Percentiles rank a stretch among this genome's conserved stretches.
phyloP scores from a whole-genome alignment of 306 rosid genomes.

The Casuarina glauca region DNA sequence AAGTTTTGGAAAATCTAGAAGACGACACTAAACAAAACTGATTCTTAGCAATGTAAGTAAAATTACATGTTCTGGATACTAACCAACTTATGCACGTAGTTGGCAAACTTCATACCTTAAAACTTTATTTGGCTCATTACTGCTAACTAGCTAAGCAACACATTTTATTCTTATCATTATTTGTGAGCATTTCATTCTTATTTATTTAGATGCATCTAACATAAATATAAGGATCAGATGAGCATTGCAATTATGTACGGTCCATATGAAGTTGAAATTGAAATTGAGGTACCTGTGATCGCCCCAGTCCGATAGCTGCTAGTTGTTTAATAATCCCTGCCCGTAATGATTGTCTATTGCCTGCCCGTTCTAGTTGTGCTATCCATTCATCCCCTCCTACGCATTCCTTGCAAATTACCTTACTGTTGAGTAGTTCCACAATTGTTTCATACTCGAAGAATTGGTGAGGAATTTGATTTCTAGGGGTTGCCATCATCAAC shows the following conservation, averaged over 20 bases:
- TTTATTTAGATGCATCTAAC: no score
- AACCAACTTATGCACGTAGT: no score
- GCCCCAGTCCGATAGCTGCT: conserved; percentile 34
- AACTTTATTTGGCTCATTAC: no score
- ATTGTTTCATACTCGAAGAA: conserved; percentile 32
- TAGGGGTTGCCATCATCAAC: conserved; percentile 23
- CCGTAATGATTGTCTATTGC: conserved; percentile 8
- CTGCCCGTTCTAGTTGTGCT: background rate
- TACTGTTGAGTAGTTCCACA: conserved; percentile 28
- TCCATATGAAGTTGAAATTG: no score
- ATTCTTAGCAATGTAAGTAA: background rate
- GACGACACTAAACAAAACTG: background rate
- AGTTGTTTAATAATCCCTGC: conserved; percentile 45
- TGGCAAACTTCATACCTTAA: no score
- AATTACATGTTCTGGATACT: no score
- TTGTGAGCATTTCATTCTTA: no score
- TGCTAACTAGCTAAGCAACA: no score
- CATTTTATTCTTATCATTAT: no score
- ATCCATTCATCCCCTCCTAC: background rate
- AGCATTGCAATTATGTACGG: no score
- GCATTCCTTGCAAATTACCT: conserved; percentile 28
- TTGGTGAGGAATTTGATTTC: background rate
- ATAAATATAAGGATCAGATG: no score
- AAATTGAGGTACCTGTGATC: conserved; percentile 34
- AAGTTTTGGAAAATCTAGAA: no score